Conservation (phyloP, 495 filamentous ascomycete species). For the Ascobolus immersus region DNA sequence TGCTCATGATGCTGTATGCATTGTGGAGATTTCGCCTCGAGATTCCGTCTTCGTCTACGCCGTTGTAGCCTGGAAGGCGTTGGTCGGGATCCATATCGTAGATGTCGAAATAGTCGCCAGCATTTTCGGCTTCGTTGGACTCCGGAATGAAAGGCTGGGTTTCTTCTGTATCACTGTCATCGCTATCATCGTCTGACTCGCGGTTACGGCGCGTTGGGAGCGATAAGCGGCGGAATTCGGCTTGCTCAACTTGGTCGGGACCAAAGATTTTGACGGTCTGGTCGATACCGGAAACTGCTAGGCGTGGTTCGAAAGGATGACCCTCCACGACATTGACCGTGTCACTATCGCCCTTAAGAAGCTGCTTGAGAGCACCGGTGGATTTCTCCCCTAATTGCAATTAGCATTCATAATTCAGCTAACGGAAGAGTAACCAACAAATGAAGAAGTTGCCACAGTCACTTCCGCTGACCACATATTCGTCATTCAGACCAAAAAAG, state of each 20-base stretch:
- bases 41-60: constrained; percentile 15
- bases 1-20: constrained; percentile 35
- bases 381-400: constrained; percentile 27
- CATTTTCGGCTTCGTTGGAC: too few species aligned
- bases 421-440: constrained; percentile 18
- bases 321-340: constrained; percentile 47
- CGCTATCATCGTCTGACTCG: too few species aligned
- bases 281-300: constrained; percentile 49
- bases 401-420: background rate
- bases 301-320: constrained; percentile 45
- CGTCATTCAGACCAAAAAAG: constrained; percentile 44
- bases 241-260: constrained; percentile 32
- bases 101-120: constrained; percentile 30
- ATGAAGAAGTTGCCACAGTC: constrained; percentile 49
- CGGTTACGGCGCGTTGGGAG: too few species aligned
- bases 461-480: constrained; percentile 48
- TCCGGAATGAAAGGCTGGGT: background rate
- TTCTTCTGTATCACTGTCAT: background rate
- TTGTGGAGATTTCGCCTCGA: constrained; percentile 34
- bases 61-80: constrained; percentile 3
- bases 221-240: constrained; percentile 5
- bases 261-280: constrained; percentile 56
- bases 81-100: constrained; percentile 19
- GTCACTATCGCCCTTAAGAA: constrained; percentile 45
- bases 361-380: constrained; percentile 36